phyloP scores from a whole-genome alignment of 2,329 filamentous ascomycete species.

The Beauveria asiatica region DNA sequence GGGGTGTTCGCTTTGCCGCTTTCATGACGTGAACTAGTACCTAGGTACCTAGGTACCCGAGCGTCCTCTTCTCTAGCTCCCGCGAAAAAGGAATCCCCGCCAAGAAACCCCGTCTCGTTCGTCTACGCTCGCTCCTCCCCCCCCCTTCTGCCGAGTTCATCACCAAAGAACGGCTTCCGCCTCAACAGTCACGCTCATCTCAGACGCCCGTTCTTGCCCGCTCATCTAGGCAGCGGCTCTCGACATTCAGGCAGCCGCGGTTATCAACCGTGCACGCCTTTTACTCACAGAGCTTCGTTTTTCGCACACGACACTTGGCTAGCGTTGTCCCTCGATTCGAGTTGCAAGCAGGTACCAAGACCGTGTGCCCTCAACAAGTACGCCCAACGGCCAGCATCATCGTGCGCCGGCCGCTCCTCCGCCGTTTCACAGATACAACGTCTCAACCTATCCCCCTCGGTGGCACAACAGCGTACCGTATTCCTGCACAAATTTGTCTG shows the following conservation, averaged over 20 bases:
- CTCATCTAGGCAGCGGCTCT: background rate
- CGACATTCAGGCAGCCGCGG: background rate
- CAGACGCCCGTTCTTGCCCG: background rate
- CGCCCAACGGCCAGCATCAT: background rate
- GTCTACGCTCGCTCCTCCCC: background rate
- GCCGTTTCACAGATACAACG: background rate
- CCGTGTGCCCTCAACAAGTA: background rate
- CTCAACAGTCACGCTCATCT: background rate
- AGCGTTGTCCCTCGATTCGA: background rate
- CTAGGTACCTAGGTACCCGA: no score
- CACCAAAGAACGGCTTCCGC: background rate
- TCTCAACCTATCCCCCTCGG: background rate
- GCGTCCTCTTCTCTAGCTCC: background rate
- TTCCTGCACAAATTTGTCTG: background rate
- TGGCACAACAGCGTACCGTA: background rate
- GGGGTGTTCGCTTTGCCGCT: no score
- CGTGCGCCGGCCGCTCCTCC: slow-evolving; percentile 3
- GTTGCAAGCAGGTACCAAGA: background rate
- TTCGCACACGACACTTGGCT: background rate
- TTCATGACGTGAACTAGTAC: no score
- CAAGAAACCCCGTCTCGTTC: background rate
- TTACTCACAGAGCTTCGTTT: background rate
- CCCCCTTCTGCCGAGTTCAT: background rate
- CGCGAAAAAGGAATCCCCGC: background rate
- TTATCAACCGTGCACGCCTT: slow-evolving; percentile 3